phyloP scores from a whole-genome alignment of 1,139 yeast genomes.

The Blastobotrys illinoisensis region DNA sequence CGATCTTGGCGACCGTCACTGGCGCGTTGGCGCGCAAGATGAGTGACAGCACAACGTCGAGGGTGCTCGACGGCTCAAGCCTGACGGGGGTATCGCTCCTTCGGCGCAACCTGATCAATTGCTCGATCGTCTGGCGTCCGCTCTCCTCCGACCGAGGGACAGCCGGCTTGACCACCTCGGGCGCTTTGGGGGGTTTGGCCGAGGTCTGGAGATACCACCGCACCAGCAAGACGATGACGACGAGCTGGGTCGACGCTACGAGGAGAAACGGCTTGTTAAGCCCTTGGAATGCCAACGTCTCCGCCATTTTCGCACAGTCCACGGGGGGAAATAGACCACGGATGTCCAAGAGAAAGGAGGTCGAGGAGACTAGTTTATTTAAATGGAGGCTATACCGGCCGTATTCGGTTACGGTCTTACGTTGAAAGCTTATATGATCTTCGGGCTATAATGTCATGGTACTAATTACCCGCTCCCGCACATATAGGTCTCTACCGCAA shows the following conservation, averaged over 20 bases:
- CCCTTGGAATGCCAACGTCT: not conserved
- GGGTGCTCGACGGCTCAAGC: not conserved
- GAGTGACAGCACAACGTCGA: not conserved
- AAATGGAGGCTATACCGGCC: not conserved
- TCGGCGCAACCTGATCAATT: constrained; percentile 1
- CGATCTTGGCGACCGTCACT: constrained; percentile 3
- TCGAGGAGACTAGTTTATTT: not conserved
- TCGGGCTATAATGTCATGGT: not conserved
- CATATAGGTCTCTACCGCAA: not conserved
- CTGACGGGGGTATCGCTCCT: constrained; percentile 1
- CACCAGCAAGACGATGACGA: not conserved
- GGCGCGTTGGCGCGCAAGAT: constrained; percentile 4
- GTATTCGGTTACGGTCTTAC: not conserved
- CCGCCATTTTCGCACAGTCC: no score
- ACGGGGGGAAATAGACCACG: no score
- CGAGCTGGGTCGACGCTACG: constrained; percentile 1
- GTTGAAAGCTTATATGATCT: not conserved
- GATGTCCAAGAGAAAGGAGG: not conserved
- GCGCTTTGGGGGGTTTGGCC: not conserved
- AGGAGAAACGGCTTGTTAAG: not conserved
- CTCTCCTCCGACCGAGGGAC: no score
- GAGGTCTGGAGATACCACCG: constrained; percentile 3
- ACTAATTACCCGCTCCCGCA: not conserved
- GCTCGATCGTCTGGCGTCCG: not conserved
- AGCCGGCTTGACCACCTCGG: not conserved